phyloP scores from a whole-genome alignment of 192 early-diverging fungal genomes.

The Coemansia interrupta region DNA sequence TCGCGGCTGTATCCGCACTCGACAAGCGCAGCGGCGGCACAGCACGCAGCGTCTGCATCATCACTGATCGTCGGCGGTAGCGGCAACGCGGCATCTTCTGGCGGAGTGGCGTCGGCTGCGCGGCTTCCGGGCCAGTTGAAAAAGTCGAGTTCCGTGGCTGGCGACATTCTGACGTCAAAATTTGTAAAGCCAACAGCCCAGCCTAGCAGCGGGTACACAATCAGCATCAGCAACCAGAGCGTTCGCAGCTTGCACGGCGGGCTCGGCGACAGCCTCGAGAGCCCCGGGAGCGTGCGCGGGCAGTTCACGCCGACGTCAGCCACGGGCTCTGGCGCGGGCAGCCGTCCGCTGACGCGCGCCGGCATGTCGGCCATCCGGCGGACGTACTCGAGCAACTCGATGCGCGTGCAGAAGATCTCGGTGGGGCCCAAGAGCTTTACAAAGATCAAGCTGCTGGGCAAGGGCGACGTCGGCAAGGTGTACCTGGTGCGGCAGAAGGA shows the following conservation, averaged over 20 bases:
- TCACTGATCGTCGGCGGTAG: conserved; percentile 5
- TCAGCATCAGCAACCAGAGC: conserved; percentile 53
- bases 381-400: conserved; percentile 77
- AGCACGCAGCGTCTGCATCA: conserved; percentile 8
- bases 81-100: conserved; percentile 1
- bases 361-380: conserved; percentile 61
- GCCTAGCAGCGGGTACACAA: conserved; percentile 28
- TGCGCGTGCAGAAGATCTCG: conserved; percentile 75
- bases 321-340: conserved; percentile 20
- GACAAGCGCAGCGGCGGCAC: conserved; percentile 14
- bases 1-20: conserved; percentile 23
- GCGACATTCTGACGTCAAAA: conserved; percentile 33
- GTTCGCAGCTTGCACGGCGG: conserved; percentile 34
- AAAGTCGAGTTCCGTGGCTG: conserved; percentile 43
- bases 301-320: conserved; percentile 21
- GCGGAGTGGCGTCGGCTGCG: conserved; percentile 18
- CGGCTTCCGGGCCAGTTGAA: conserved; percentile 36
- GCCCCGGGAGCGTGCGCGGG: conserved; percentile 47
- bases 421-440: conserved; percentile 84
- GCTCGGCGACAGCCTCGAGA: conserved; percentile 43
- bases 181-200: conserved; percentile 17
- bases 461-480: conserved; percentile 96
- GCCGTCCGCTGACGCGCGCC: conserved; percentile 41
- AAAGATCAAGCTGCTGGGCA: conserved; percentile 88
- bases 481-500: conserved; percentile 88